Conservation (phyloP, 345 rosid species). For the Citrus sinensis region DNA sequence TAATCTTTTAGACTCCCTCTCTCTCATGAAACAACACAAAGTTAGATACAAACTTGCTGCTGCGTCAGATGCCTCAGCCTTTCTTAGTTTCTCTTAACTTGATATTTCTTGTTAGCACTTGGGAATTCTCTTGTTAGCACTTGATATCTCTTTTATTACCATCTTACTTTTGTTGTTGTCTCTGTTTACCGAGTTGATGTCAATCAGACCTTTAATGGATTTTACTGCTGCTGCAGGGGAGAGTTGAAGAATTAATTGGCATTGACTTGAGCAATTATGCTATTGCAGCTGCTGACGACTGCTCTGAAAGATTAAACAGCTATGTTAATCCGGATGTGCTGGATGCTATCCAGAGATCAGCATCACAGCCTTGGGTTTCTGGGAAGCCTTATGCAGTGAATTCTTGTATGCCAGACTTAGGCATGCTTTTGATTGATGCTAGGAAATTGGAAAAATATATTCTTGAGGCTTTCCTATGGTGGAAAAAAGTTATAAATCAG, state of each 20-base stretch:
- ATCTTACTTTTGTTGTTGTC: neutral
- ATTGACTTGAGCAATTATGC: slow-evolving; percentile 26
- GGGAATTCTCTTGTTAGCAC: neutral
- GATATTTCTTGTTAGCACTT: neutral
- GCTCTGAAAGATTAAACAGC: slow-evolving; percentile 28
- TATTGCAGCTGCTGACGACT: slow-evolving; percentile 38
- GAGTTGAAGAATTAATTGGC: slow-evolving; percentile 34
- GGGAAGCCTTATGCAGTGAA: slow-evolving; percentile 30
- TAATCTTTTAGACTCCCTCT: neutral
- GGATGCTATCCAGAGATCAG: slow-evolving; percentile 43
- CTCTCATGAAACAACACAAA: neutral
- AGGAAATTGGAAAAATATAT: slow-evolving; percentile 24
- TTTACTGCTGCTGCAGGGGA: slow-evolving; percentile 27
- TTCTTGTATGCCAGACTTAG: slow-evolving; percentile 34
- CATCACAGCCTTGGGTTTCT: slow-evolving; percentile 38
- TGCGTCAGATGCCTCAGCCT: neutral
- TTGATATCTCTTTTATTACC: neutral
- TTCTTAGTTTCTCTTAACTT: neutral
- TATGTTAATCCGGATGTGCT: slow-evolving; percentile 29
- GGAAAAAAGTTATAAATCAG: slow-evolving; percentile 36
- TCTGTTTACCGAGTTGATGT: neutral
- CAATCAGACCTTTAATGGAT: neutral
- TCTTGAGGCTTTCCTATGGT: slow-evolving; percentile 33
- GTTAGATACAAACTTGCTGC: neutral
- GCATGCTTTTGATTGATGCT: slow-evolving; percentile 30